phyloP scores from a whole-genome alignment of 2,329 filamentous ascomycete genomes.

The Xylariaceae sp. region DNA sequence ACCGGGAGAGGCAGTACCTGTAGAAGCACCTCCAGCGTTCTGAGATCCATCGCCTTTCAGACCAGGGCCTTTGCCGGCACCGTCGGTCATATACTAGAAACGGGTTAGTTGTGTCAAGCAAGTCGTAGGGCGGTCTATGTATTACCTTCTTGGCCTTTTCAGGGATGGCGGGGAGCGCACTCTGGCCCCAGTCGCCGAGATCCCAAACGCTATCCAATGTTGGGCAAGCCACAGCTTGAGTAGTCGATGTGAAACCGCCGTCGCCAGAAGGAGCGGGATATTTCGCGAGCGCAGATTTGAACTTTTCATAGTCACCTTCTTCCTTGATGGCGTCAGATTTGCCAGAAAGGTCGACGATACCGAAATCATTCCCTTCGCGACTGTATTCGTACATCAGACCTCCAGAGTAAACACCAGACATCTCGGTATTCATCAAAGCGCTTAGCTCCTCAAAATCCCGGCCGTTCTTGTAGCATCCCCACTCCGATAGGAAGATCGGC shows the following conservation, averaged over 20 bases:
- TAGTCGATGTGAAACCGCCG: conserved; percentile 57
- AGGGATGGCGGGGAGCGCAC: conserved; percentile 59
- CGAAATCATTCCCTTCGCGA: conserved; percentile 78
- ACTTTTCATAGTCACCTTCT: conserved; percentile 66
- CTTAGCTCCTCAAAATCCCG: conserved; percentile 82
- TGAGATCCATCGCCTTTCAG: conserved; percentile 62
- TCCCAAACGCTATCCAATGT: conserved; percentile 57
- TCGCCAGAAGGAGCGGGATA: conserved; percentile 59
- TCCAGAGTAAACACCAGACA: conserved; percentile 92
- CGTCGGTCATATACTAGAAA: conserved; percentile 56
- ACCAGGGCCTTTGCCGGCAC: conserved; percentile 61
- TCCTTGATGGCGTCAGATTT: conserved; percentile 60
- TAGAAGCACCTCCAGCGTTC: conserved; percentile 55
- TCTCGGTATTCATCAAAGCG: conserved; percentile 79
- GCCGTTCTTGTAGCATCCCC: conserved; percentile 82
- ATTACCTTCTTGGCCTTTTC: conserved; percentile 50
- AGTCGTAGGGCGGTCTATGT: not conserved
- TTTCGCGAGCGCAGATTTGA: conserved; percentile 55
- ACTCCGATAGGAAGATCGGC: conserved; percentile 94
- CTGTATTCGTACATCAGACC: conserved; percentile 97
- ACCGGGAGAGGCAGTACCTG: conserved; percentile 49
- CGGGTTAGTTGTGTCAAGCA: conserved; percentile 15
- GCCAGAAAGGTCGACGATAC: conserved; percentile 73
- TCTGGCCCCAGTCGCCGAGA: conserved; percentile 51
- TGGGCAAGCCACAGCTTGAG: conserved; percentile 57